A percentile compares a stretch with the other conserved stretches of the same genome.
phyloP scores from a whole-genome alignment of 208 protist species.

The Leishmania amazonensis region DNA sequence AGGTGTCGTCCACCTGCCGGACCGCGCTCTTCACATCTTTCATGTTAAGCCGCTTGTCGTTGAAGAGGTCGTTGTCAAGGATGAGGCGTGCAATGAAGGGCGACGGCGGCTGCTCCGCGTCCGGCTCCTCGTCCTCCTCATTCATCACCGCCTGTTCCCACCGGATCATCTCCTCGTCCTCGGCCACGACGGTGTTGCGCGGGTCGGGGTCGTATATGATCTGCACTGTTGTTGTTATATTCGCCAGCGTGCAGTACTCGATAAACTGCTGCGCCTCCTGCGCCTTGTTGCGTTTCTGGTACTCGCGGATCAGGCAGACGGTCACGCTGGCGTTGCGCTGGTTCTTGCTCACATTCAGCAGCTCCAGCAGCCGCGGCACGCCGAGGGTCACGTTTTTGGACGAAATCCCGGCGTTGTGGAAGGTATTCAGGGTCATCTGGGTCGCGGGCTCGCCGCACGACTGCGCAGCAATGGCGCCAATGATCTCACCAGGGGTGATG shows the following conservation, averaged over 20 bases:
- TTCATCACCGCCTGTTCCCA: slow-evolving; percentile 70
- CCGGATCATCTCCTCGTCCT: slow-evolving; percentile 90
- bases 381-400: slow-evolving; percentile 99
- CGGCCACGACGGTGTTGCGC: slow-evolving; percentile 91
- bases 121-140: slow-evolving; percentile 53
- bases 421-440: slow-evolving; percentile 99
- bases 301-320: slow-evolving; percentile 88
- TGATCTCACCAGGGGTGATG: slow-evolving; percentile 97
- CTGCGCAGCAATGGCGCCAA: slow-evolving; percentile 99
- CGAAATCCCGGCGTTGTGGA: slow-evolving; percentile 99
- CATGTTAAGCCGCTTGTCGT: slow-evolving; percentile 94
- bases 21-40: slow-evolving; percentile 94
- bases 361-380: slow-evolving; percentile 99
- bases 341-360: slow-evolving; percentile 98
- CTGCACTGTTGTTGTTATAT: slow-evolving; percentile 91
- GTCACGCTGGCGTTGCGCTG: slow-evolving; percentile 96
- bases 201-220: slow-evolving; percentile 98
- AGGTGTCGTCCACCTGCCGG: slow-evolving; percentile 74
- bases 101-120: slow-evolving; percentile 40
- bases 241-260: slow-evolving; percentile 95
- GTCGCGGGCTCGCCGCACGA: slow-evolving; percentile 99
- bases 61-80: slow-evolving; percentile 92
- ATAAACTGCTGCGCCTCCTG: slow-evolving; percentile 92
- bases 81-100: slow-evolving; percentile 97
- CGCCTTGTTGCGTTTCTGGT: slow-evolving; percentile 63